Evolutionary conservation across 1,284 basidiomycete genomes (phyloP), one percentile per base, ranked within the genome.

Genomic region (Lentinula novae-zelandiae): DNA sequence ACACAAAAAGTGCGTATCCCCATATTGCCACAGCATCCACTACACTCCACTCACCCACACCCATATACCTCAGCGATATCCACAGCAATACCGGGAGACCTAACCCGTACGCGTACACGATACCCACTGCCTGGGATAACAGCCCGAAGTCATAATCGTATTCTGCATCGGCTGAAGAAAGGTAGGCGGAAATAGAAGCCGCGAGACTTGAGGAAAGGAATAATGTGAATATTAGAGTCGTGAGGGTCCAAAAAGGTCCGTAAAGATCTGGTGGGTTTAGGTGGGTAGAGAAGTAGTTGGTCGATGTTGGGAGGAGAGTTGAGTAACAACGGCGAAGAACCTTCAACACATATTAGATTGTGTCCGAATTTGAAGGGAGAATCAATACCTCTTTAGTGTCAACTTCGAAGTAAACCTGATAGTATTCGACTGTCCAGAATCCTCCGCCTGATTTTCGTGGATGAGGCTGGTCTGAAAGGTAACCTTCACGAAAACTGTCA

Each of bases 201-300:
- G 89, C 92, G 49, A 97, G 85, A 22, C 92, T 94, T 0, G 95
- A 96, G 38, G 92, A 95, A 61, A 96, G 85, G 77, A 95, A 97
- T 60, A 97, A 85, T 1, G 88, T 82, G 70, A 97, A 93, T 55
- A 96, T 90, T 65, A 97, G 84, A 1, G 95, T 96, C 0, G 94
- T 95, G 53, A 96, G 82, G 0, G 94, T 92, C 95, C 95, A 98
- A 78, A 98, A 97, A 0, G 95, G 94, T 1, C 95, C 95, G 65
- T 93, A 93, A 49, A 93, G 82, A 68, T 93, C 90, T 20, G 82
- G 77, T 20, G 90, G 86, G 50, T 84, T 83, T 55, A 90, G 82
- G 64, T 87, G 81, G 22, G 76, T 78, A 12, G 85, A 78, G 56
- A 84, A 78, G 72, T 85, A 92, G 51, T 78, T 75, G 5, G 78